A percentile compares a stretch with the other conserved stretches of the same genome.
Evolutionary conservation across 2,329 filamentous ascomycete species (phyloP).

Genomic region (Colletotrichum tamarilloi): DNA sequence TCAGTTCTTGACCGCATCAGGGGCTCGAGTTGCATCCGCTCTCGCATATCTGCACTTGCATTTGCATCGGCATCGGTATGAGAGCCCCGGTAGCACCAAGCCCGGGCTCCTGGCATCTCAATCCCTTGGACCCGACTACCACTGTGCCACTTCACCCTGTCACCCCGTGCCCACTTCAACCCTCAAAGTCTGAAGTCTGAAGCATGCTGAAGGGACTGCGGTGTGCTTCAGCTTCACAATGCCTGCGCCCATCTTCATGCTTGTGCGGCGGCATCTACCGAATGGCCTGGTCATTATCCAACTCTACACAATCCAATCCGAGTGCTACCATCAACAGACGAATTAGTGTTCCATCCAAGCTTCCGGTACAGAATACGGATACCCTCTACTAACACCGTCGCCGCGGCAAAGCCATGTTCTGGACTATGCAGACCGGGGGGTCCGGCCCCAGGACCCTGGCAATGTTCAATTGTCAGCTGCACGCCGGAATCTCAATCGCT

Average conservation of each 20-base stretch:
- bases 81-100: background rate
- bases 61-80: background rate
- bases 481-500: conserved; percentile 7
- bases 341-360: background rate
- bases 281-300: conserved; percentile 1
- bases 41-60: background rate
- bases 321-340: background rate
- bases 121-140: background rate
- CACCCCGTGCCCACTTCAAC: background rate
- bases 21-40: background rate
- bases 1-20: background rate
- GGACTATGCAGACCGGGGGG: background rate
- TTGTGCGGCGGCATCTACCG: conserved; percentile 22
- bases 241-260: conserved; percentile 17
- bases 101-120: background rate
- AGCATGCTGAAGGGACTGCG: conserved; percentile 3
- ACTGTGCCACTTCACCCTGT: background rate
- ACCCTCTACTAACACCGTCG: background rate
- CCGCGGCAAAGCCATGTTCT: background rate
- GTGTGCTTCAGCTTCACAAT: conserved; percentile 27
- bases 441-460: background rate
- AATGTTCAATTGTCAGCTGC: conserved; percentile 6
- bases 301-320: background rate
- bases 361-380: background rate
- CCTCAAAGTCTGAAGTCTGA: conserved; percentile 13